Conservation (phyloP, 2,329 filamentous ascomycete genomes). For the Fusarium zealandicum region DNA sequence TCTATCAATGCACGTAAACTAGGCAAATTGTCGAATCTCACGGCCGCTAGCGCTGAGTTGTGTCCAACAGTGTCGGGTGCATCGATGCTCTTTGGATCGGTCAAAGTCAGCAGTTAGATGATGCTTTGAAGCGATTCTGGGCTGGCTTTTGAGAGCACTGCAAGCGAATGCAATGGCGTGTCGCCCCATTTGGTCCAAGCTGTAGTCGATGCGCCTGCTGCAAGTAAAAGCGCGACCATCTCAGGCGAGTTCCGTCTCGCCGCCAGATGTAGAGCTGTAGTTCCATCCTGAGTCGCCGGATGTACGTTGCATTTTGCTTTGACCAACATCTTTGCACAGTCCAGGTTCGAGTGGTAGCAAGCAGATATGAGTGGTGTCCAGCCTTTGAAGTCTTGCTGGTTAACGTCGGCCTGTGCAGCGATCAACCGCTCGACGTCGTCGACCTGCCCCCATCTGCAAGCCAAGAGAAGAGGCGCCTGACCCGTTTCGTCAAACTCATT, state of each 20-base stretch:
- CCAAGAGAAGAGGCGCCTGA: not conserved
- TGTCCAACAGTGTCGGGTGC: fast-evolving
- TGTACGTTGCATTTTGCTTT: not conserved
- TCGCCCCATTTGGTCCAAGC: not conserved
- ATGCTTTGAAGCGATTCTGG: no score
- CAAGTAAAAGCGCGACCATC: not conserved
- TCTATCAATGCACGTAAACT: not conserved
- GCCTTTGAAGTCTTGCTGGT: not conserved
- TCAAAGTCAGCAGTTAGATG: not conserved
- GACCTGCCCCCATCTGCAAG: not conserved
- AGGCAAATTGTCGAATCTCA: fast-evolving
- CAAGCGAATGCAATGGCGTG: not conserved
- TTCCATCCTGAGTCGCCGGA: not conserved
- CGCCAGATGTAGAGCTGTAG: conserved; percentile 7
- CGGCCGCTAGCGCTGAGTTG: not conserved
- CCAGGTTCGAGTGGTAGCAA: not conserved
- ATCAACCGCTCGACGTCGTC: conserved; percentile 1
- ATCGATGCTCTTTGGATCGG: not conserved
- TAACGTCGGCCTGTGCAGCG: conserved; percentile 4
- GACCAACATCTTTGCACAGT: not conserved
- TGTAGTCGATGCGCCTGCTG: not conserved
- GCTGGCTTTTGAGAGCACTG: no score
- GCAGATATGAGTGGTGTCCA: conserved; percentile 3
- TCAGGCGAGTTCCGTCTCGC: not conserved
- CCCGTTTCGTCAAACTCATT: not conserved